Conservation (phyloP, 495 filamentous ascomycete species). For the Lindgomyces ingoldianus region DNA sequence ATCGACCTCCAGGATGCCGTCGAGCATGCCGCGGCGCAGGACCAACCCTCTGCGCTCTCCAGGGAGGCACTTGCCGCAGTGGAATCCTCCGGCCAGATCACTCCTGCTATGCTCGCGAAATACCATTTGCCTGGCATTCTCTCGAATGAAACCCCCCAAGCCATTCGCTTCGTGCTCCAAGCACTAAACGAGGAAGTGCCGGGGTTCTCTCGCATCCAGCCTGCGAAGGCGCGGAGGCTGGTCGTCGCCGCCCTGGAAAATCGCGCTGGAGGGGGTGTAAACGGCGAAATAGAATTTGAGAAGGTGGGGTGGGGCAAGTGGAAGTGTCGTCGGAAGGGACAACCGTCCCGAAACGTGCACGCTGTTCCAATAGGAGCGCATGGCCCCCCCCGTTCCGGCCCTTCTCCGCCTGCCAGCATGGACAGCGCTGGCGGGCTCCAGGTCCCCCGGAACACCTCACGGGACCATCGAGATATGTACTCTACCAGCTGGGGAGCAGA, state of each 20-base stretch:
- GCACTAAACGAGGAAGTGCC: conserved; percentile 90
- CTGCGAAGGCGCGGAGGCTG: conserved; percentile 85
- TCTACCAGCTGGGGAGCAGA: conserved; percentile 60
- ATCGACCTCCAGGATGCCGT: conserved; percentile 76
- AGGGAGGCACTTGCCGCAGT: conserved; percentile 49
- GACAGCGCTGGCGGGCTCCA: conserved; percentile 58
- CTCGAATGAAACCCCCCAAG: conserved; percentile 81
- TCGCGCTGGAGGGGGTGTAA: conserved; percentile 62
- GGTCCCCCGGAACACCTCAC: conserved; percentile 55
- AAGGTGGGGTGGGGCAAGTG: conserved; percentile 98
- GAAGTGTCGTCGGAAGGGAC: conserved; percentile 64
- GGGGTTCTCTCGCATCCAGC: conserved; percentile 86
- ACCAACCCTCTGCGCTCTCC: conserved; percentile 43
- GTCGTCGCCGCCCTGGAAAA: conserved; percentile 83
- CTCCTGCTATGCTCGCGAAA: conserved; percentile 81
- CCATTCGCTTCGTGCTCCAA: conserved; percentile 92
- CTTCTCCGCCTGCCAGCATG: conserved; percentile 49
- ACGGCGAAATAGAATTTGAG: conserved; percentile 84
- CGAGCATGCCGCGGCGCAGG: conserved; percentile 53
- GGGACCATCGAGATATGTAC: conserved; percentile 53
- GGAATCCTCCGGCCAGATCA: conserved; percentile 82
- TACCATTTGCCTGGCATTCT: conserved; percentile 91
- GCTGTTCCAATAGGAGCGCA: conserved; percentile 21
- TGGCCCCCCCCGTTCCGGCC: conserved; percentile 14
- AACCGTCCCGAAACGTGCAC: conserved; percentile 49